These are phyloP conservation scores for Plasmodium vinckei DNA, from an alignment of 169 alveolate species.

Conservation along the genomic window DNA sequence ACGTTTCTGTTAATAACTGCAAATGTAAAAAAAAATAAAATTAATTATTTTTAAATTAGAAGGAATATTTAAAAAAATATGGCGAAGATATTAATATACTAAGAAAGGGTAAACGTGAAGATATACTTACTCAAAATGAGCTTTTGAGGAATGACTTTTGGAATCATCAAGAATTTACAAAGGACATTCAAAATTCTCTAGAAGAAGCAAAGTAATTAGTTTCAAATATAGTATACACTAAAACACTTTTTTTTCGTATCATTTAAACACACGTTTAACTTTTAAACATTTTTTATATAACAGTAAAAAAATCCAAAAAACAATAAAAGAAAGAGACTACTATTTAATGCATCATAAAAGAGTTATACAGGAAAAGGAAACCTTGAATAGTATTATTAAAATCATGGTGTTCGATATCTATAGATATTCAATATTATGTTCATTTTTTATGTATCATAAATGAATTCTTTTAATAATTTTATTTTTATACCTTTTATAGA, in stretches of 20 bases:
- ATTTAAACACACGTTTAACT: neutral
- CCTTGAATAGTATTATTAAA: slow-evolving; percentile 51
- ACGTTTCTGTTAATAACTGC: neutral
- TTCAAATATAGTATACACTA: slow-evolving; percentile 1
- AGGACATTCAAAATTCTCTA: slow-evolving; percentile 64
- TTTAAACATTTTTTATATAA: slow-evolving; percentile 5
- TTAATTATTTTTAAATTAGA: slow-evolving; percentile 50
- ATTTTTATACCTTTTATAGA: slow-evolving; percentile 32
- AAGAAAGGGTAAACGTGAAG: slow-evolving; percentile 37
- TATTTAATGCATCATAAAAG: slow-evolving; percentile 75
- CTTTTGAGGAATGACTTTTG: slow-evolving; percentile 64
- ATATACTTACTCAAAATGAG: slow-evolving; percentile 70
- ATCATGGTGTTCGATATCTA: slow-evolving; percentile 5
- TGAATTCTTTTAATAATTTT: slow-evolving; percentile 24
- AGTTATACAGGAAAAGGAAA: slow-evolving; percentile 73
- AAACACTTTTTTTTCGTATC: neutral
- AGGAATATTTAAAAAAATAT: slow-evolving; percentile 52
- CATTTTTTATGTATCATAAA: slow-evolving; percentile 14
- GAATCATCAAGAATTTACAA: slow-evolving; percentile 67
- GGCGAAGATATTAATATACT: slow-evolving; percentile 52
- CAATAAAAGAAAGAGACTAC: slow-evolving; percentile 74
- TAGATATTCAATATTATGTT: slow-evolving; percentile 20
- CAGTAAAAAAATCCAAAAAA: slow-evolving; percentile 73
- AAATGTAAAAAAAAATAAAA: slow-evolving; percentile 12
- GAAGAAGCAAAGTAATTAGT: slow-evolving; percentile 69